A percentile compares a stretch with the other conserved stretches of the same genome.
phyloP scores from a whole-genome alignment of 768 basidiomycete species.

The Psilocybe sp. region DNA sequence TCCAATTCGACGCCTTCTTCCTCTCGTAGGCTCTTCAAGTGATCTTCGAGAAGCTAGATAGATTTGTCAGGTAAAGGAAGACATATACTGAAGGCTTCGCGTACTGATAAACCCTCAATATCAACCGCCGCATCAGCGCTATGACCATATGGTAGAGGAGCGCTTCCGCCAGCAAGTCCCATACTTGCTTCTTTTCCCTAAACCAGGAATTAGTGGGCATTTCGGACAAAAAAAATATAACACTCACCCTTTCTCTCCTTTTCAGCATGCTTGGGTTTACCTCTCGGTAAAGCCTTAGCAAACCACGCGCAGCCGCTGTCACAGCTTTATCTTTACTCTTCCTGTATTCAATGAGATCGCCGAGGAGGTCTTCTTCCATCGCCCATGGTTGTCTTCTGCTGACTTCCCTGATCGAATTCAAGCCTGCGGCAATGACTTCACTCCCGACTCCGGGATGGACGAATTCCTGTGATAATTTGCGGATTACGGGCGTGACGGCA shows the following conservation, averaged over 20 bases:
- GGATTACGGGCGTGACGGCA: conserved; percentile 81
- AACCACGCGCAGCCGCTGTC: conserved; percentile 80
- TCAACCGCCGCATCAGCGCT: conserved; percentile 69
- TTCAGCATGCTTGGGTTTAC: conserved; percentile 94
- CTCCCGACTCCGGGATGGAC: conserved; percentile 95
- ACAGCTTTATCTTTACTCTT: conserved; percentile 96
- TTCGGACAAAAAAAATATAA: neutral
- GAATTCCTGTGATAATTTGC: conserved; percentile 93
- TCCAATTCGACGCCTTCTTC: conserved; percentile 52
- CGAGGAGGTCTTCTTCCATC: conserved; percentile 92
- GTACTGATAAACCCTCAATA: conserved; percentile 86
- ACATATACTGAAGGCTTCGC: conserved; percentile 19
- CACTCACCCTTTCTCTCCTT: conserved; percentile 73
- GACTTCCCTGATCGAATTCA: conserved; percentile 95
- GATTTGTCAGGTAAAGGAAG: neutral
- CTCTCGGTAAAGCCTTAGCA: conserved; percentile 91
- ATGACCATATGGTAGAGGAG: conserved; percentile 83
- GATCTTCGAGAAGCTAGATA: conserved; percentile 80
- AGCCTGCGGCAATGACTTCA: conserved; percentile 94
- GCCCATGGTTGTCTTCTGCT: conserved; percentile 93
- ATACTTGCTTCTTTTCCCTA: conserved; percentile 92
- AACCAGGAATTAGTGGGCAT: conserved; percentile 8
- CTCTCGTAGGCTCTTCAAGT: conserved; percentile 68
- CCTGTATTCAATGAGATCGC: conserved; percentile 90
- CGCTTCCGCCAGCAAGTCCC: conserved; percentile 57